Base-by-base conservation (phyloP, 2,329 filamentous ascomycete genomes). In the Trichophyton rubrum region DNA sequence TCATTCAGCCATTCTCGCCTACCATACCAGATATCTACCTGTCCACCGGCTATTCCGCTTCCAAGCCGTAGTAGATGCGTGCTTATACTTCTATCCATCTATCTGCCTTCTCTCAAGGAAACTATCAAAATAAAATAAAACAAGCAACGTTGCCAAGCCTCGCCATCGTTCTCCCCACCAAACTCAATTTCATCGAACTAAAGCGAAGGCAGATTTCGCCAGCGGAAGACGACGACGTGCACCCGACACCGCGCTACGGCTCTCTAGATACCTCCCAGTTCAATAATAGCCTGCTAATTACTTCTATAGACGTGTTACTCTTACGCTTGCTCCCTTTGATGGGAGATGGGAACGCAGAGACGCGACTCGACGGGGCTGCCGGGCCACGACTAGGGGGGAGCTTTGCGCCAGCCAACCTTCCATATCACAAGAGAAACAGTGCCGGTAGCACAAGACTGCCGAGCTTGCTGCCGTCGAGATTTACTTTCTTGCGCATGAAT, bases 401-500 rank as follows among this genome's bases (percentile, higher is more conserved):
- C 49, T 13, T 47, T 47, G 43, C 17, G 43, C 43, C 49, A 53
- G 49, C 22, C 49, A 33, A 27, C 49, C 45, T 22, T 9, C 11
- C 17, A 22, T 24, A 53, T 11, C 22, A 53, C 49, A 30, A 38
- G 20, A 57, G 38, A 27, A 38, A 24, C n/a, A 38, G 33, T 20
- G 41, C 55, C 27, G 55, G 55, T 15, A 30, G 15, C n/a, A 57
- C n/a, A 20, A n/a, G 55, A 8, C 67, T 61, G 67, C 72, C 22
- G 70, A 72, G 60, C 71, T 69, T 62, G 58, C 64, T 55, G 65
- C 65, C 63, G 56, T 68, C 63, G 15, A 61, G 57, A 27, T 41
- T 65, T 8, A 49, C 62, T 27, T 61, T 62, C n/a, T 17, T 41
- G 17, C 64, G 62, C 15, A 60, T 62, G 61, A 63, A 59, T 56